phyloP scores from a whole-genome alignment of 2,329 filamentous ascomycete species.

The Xylaria sp. region DNA sequence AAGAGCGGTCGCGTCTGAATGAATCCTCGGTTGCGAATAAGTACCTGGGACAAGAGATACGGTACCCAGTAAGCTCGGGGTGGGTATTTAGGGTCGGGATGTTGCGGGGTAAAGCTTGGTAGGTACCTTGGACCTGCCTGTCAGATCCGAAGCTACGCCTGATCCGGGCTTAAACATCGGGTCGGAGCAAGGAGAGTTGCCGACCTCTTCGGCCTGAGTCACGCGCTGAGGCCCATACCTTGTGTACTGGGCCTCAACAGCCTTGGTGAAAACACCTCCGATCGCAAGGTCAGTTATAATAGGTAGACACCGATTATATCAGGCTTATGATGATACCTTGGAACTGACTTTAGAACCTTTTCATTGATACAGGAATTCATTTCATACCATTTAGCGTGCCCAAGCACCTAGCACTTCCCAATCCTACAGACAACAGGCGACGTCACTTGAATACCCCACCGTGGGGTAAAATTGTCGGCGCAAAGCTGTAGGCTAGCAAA shows the following conservation, averaged over 20 bases:
- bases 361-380: no score
- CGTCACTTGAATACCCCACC: constrained; percentile 34
- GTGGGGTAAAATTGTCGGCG: constrained; percentile 34
- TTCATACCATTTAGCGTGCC: no score
- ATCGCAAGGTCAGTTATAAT: no score
- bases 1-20: neutral
- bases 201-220: neutral
- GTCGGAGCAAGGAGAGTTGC: neutral
- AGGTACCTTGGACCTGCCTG: neutral
- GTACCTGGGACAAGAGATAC: neutral
- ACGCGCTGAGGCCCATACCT: neutral
- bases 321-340: no score
- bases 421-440: constrained; percentile 4
- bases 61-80: neutral
- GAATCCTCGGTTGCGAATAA: neutral
- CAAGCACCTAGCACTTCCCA: no score
- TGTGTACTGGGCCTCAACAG: no score
- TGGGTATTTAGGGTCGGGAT: constrained; percentile 21
- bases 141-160: neutral
- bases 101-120: constrained; percentile 20
- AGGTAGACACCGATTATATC: no score
- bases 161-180: neutral
- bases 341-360: no score
- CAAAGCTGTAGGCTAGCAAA: neutral
- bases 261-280: no score